Evolutionary conservation across 768 basidiomycete species (phyloP), one percentile per base, ranked within the genome.

Genomic region (Naganishia antarctica): DNA sequence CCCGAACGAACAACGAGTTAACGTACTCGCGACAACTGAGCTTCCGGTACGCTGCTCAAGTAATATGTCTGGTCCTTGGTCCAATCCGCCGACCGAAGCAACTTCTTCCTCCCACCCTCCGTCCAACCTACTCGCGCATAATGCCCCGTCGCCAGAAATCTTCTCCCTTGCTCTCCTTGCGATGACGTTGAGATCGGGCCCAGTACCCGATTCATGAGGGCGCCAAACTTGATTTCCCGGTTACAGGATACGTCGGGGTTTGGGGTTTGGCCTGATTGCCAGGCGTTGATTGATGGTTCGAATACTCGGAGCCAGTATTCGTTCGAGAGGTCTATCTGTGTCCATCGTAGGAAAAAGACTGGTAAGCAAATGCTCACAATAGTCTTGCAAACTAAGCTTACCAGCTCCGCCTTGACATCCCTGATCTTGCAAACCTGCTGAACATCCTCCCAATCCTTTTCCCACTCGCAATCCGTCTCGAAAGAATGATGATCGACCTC

Each of bases 171-270:
- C n/a, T 11, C 8, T 1, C 15, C 5, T n/a, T 34, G 16, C 8
- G 21, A 4, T 18, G 49, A 4, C 40, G 8, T 23, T 51, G 1
- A 37, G 26, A 28, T 21, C 11, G 48, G 49, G 32, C 40, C 49
- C 16, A 63, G 23, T 48, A 68, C 73, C 15, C 70, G 1, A 60
- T 88, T 84, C 31, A 92, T 77, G 21, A 97, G 80, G 0, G 88
- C 88, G 6, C 89, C 90, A 66, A 66, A 66, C 51, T 68, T 66
- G 60, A 65, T 61, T 44, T 61, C 59, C 90, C 80, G 84, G 79
- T 98, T 98, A 73, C 93, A 97, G 82, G 84, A 85, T 0, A 97
- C 85, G 72, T 97, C 93, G 0, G 93, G 91, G 77, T 96, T 97
- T 0, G 93, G 93, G 0, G 90, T 94, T 11, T 81, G 74, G 0